These are phyloP conservation scores for Colletotrichum tropicale DNA, from an alignment of 2,329 filamentous ascomycete species.

Conservation along the genomic window DNA sequence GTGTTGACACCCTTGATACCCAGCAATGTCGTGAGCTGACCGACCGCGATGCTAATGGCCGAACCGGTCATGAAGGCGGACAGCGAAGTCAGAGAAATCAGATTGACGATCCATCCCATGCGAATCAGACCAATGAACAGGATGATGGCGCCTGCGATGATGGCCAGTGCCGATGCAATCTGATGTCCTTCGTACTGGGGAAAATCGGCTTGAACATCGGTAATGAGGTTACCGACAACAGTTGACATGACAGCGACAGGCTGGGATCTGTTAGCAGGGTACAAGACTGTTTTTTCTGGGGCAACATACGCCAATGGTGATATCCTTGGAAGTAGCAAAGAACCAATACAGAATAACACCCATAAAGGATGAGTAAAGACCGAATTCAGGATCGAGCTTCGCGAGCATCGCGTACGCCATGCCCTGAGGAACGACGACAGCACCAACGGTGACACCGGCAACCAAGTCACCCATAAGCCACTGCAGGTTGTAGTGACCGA, in stretches of 20 bases:
- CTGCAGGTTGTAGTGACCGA: conserved; percentile 82
- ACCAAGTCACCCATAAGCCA: conserved; percentile 91
- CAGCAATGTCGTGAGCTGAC: conserved; percentile 83
- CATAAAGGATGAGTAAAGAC: conserved; percentile 95
- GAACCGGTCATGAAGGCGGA: conserved; percentile 98
- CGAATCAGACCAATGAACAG: conserved; percentile 79
- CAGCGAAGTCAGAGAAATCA: conserved; percentile 89
- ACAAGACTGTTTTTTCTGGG: neutral
- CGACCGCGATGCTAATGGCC: conserved; percentile 83
- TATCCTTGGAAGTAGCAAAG: conserved; percentile 97
- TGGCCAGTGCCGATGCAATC: conserved; percentile 78
- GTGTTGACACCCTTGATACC: conserved; percentile 79
- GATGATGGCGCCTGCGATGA: conserved; percentile 81
- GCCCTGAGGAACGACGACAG: conserved; percentile 86
- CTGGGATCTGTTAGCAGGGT: conserved; percentile 41
- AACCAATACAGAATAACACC: conserved; percentile 96
- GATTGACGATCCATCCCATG: conserved; percentile 88
- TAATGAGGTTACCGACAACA: conserved; percentile 82
- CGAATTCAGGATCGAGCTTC: conserved; percentile 79
- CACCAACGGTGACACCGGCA: conserved; percentile 69
- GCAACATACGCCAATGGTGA: conserved; percentile 84
- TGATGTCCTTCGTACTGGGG: conserved; percentile 66
- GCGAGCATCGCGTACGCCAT: conserved; percentile 95
- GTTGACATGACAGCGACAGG: conserved; percentile 96
- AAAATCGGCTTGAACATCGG: conserved; percentile 60